Conservation (phyloP, 768 basidiomycete genomes). For the Termitomyces sp. region DNA sequence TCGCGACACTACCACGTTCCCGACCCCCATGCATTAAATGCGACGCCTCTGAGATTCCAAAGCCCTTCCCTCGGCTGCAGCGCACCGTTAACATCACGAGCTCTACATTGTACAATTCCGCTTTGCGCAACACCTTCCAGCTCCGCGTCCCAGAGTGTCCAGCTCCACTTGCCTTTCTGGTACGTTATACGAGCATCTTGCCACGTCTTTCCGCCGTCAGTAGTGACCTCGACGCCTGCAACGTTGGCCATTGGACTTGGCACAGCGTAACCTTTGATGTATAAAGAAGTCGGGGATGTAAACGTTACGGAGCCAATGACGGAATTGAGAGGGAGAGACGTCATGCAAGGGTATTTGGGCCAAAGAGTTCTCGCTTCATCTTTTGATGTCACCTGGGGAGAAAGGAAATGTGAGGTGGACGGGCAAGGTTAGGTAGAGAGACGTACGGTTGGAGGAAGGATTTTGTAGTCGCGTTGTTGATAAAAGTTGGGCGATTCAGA, state of each 20-base stretch:
- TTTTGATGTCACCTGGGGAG: slow-evolving; percentile 39
- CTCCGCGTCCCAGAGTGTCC: slow-evolving; percentile 65
- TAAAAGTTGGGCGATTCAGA: slow-evolving; percentile 67
- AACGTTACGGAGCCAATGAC: slow-evolving; percentile 44
- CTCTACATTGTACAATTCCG: slow-evolving; percentile 46
- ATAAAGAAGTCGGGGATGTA: slow-evolving; percentile 29
- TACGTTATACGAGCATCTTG: slow-evolving; percentile 48
- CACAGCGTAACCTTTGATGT: slow-evolving; percentile 57
- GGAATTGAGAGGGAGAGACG: slow-evolving; percentile 58
- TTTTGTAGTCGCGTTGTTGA: slow-evolving; percentile 69
- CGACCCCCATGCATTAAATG: slow-evolving; percentile 47
- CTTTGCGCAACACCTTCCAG: slow-evolving; percentile 30
- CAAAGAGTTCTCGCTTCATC: slow-evolving; percentile 42
- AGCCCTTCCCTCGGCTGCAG: slow-evolving; percentile 44
- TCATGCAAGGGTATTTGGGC: slow-evolving; percentile 57
- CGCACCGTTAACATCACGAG: slow-evolving; percentile 44
- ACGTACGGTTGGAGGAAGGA: slow-evolving; percentile 50
- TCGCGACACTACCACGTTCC: slow-evolving; percentile 1
- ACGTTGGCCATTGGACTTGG: slow-evolving; percentile 44
- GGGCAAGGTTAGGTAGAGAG: not conserved
- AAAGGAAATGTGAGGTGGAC: slow-evolving; percentile 6
- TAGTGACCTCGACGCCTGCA: slow-evolving; percentile 44
- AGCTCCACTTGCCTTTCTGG: slow-evolving; percentile 66
- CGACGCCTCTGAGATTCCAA: slow-evolving; percentile 73
- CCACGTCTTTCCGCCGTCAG: slow-evolving; percentile 54